Evolutionary conservation across 345 rosid genomes (phyloP).

Genomic region (Aegle marmelos): DNA sequence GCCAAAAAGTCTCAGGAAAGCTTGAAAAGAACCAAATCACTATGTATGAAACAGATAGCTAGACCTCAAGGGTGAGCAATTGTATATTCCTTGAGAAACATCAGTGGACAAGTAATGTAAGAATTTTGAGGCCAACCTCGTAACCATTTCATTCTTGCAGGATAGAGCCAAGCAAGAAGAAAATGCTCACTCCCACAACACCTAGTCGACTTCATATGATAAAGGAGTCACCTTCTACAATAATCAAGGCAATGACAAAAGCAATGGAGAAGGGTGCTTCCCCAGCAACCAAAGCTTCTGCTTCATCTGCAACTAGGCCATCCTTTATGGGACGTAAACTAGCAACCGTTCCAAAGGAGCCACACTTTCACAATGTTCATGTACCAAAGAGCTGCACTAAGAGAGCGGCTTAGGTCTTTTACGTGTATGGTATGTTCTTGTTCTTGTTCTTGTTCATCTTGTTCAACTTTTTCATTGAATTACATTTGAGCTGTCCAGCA

Average conservation of each 20-base stretch:
- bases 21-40: constrained; percentile 37
- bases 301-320: constrained; percentile 24
- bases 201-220: constrained; percentile 26
- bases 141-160: constrained; percentile 32
- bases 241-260: constrained; percentile 28
- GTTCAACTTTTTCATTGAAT: constrained; percentile 47
- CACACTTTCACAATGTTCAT: constrained; percentile 57
- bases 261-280: constrained; percentile 18
- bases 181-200: constrained; percentile 8
- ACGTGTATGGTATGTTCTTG: not conserved
- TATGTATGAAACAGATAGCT: constrained; percentile 24
- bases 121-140: not conserved
- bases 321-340: constrained; percentile 39
- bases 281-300: constrained; percentile 27
- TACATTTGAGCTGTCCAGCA: not conserved
- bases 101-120: not conserved
- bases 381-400: constrained; percentile 68
- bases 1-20: constrained; percentile 18
- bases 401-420: constrained; percentile 25
- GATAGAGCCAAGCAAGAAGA: constrained; percentile 29
- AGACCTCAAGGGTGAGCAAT: constrained; percentile 32
- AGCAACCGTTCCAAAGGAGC: constrained; percentile 57
- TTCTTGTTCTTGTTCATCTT: constrained; percentile 32
- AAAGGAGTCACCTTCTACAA: constrained; percentile 30
- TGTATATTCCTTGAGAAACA: not conserved